A percentile compares a stretch with the other conserved stretches of the same genome.
Evolutionary conservation across 2,329 filamentous ascomycete species (phyloP).

Genomic region (Pseudogymnoascus sp.): DNA sequence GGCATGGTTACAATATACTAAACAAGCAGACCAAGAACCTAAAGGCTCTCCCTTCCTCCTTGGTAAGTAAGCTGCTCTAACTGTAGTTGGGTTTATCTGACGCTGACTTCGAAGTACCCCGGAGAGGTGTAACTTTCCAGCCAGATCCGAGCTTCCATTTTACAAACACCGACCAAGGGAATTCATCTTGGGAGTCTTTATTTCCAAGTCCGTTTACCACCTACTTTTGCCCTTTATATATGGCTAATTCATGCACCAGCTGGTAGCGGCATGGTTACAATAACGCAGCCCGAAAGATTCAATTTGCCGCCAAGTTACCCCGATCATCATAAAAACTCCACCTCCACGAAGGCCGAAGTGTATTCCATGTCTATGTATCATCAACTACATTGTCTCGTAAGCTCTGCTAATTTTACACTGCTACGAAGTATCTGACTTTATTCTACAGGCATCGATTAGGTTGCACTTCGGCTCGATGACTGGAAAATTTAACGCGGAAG

Average conservation of each 20-base stretch:
- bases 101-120: neutral
- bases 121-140: neutral
- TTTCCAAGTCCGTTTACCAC: neutral
- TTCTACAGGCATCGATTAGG: neutral
- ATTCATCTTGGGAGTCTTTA: neutral
- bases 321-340: neutral
- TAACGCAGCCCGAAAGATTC: neutral
- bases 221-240: neutral
- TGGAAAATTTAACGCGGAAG: neutral
- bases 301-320: neutral
- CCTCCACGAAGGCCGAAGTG: neutral
- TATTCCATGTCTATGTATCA: neutral
- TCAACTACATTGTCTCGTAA: neutral
- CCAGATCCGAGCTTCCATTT: neutral
- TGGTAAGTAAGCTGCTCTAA: neutral
- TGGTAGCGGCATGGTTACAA: neutral
- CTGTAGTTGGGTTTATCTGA: neutral
- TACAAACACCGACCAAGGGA: neutral
- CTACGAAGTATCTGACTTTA: neutral
- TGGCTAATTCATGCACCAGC: neutral
- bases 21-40: neutral
- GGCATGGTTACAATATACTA: neutral
- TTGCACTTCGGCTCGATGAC: neutral
- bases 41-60: neutral
- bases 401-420: neutral